Evolutionary conservation across 257 asterid species (phyloP).

Genomic region (Solanum medicagineum): DNA sequence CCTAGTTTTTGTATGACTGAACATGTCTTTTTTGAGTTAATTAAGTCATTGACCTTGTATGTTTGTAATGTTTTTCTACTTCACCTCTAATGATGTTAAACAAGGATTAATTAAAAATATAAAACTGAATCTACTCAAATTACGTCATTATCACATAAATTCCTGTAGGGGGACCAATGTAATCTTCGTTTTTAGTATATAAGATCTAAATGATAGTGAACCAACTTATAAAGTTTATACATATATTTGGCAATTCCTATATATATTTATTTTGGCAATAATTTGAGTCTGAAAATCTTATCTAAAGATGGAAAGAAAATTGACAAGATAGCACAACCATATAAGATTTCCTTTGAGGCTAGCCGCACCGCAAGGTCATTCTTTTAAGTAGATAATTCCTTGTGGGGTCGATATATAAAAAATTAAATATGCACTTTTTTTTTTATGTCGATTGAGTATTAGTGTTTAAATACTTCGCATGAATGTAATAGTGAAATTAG

Average conservation of each 20-base stretch:
- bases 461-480: neutral
- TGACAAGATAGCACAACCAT: neutral
- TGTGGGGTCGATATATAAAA: neutral
- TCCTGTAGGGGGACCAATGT: neutral
- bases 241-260: neutral
- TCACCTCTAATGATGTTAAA: neutral
- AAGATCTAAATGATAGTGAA: neutral
- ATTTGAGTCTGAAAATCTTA: neutral
- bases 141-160: neutral
- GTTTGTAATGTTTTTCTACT: neutral
- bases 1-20: neutral
- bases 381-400: neutral
- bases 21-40: neutral
- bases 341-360: neutral
- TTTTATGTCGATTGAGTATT: neutral
- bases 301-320: neutral
- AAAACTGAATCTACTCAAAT: neutral
- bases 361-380: neutral
- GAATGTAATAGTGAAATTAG: neutral
- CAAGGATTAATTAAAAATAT: neutral
- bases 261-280: neutral
- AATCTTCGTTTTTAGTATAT: neutral
- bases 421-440: neutral
- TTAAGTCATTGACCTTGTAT: neutral
- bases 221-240: neutral